Percentiles rank a stretch among this genome's conserved stretches.
phyloP scores from a whole-genome alignment of 2,329 filamentous ascomycete genomes.

The Passalora sequoiae region DNA sequence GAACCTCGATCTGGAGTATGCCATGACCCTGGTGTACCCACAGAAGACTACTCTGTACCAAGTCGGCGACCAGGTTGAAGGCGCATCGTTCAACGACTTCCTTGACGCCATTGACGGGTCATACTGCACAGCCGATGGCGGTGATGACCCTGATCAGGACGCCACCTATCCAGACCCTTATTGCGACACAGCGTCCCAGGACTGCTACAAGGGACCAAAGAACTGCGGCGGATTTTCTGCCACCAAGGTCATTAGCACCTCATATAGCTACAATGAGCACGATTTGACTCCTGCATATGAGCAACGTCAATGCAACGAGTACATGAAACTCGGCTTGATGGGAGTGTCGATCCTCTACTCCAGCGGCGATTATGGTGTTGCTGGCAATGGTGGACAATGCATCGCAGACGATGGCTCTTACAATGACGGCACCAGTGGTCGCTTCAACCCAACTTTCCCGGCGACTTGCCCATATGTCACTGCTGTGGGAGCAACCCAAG shows the following conservation, averaged over 20 bases:
- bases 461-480: slow-evolving; percentile 31
- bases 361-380: slow-evolving; percentile 45
- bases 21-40: slow-evolving; percentile 42
- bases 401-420: slow-evolving; percentile 27
- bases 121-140: slow-evolving; percentile 36
- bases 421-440: slow-evolving; percentile 26
- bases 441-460: slow-evolving; percentile 48
- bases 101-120: slow-evolving; percentile 45
- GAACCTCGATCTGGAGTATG: slow-evolving; percentile 9
- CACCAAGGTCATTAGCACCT: slow-evolving; percentile 53
- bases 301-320: slow-evolving; percentile 51
- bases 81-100: slow-evolving; percentile 35
- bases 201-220: slow-evolving; percentile 37
- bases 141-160: slow-evolving; percentile 31
- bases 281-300: slow-evolving; percentile 46
- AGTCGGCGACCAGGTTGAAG: slow-evolving; percentile 33
- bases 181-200: slow-evolving; percentile 14
- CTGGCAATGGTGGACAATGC: slow-evolving; percentile 22
- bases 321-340: slow-evolving; percentile 52
- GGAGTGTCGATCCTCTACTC: slow-evolving; percentile 47
- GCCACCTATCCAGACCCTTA: slow-evolving; percentile 45
- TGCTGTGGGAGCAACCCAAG: slow-evolving; percentile 48
- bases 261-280: slow-evolving; percentile 44
- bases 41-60: slow-evolving; percentile 46
- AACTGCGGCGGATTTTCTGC: slow-evolving; percentile 44